Percentiles rank a stretch among this genome's conserved stretches.
These are phyloP conservation scores for Cryptosporidium ubiquitum DNA, from an alignment of 169 alveolate species.

Conservation along the genomic window DNA sequence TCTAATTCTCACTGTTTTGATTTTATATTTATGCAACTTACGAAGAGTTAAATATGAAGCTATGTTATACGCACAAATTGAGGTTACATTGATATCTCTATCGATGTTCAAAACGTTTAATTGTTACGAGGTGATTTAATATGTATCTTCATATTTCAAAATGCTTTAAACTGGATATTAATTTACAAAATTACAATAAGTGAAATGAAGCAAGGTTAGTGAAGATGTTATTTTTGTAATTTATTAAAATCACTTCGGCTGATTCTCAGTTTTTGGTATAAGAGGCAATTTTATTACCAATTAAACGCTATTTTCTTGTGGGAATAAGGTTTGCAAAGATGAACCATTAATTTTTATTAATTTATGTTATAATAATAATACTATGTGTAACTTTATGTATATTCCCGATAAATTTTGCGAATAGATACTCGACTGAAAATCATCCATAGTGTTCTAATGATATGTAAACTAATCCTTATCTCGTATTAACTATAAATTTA, in stretches of 20 bases:
- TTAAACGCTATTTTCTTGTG: background rate
- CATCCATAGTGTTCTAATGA: background rate
- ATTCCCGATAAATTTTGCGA: background rate
- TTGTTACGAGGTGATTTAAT: background rate
- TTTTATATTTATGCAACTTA: background rate
- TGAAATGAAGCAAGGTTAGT: background rate
- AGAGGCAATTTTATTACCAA: background rate
- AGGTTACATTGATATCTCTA: too few relatives aligned
- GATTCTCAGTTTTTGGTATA: background rate
- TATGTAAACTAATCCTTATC: background rate
- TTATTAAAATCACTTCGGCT: background rate
- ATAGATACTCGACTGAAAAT: background rate
- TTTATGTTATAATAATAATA: background rate
- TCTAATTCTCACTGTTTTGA: slow-evolving; percentile 2
- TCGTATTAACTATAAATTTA: background rate
- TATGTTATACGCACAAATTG: background rate
- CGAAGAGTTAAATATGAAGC: slow-evolving; percentile 5
- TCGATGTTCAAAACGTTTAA: background rate
- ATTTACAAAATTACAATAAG: background rate
- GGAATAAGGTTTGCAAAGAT: background rate
- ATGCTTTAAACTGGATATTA: background rate
- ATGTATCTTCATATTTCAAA: background rate
- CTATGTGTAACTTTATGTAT: background rate
- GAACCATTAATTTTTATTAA: background rate
- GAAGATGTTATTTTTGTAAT: background rate